phyloP scores from a whole-genome alignment of 805 yeast species.

The Wickerhamiella shivajii region DNA sequence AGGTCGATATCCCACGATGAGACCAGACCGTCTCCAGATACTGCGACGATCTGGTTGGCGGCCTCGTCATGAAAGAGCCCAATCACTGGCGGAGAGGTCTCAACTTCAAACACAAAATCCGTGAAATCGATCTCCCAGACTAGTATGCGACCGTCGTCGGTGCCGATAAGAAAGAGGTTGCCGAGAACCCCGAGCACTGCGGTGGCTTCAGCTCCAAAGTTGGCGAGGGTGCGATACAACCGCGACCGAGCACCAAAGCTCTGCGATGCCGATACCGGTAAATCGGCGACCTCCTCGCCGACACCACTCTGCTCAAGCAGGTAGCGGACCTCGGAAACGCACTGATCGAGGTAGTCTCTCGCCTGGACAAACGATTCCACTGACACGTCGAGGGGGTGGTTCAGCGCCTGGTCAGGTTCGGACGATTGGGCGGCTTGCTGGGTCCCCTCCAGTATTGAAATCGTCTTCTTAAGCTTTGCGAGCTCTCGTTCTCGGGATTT shows the following conservation, averaged over 20 bases:
- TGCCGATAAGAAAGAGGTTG: constrained; percentile 12
- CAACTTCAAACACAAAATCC: no score
- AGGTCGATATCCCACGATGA: no score
- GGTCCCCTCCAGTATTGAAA: constrained; percentile 13
- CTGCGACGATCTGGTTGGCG: no score
- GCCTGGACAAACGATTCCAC: no score
- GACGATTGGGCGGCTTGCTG: background rate
- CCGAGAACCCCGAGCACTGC: constrained; percentile 7
- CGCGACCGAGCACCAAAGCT: constrained; percentile 6
- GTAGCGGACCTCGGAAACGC: constrained; percentile 25
- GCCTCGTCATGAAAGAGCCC: no score
- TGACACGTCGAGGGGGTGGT: constrained; percentile 1
- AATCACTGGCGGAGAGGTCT: no score
- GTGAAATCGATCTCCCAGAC: constrained; percentile 12
- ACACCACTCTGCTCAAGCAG: constrained; percentile 17
- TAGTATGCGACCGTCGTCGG: constrained; percentile 14
- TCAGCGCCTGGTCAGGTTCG: background rate
- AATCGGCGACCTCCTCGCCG: background rate
- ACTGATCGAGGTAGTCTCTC: constrained; percentile 21
- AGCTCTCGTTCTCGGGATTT: constrained; percentile 24
- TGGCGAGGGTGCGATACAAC: constrained; percentile 13
- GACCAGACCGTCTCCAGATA: no score
- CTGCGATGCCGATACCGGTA: background rate
- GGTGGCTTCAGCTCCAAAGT: constrained; percentile 13
- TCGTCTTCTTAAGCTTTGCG: constrained; percentile 18